A percentile compares a stretch with the other conserved stretches of the same genome.
Evolutionary conservation across 2,329 filamentous ascomycete genomes (phyloP).

Genomic region (Pestalotiopsis sp.): DNA sequence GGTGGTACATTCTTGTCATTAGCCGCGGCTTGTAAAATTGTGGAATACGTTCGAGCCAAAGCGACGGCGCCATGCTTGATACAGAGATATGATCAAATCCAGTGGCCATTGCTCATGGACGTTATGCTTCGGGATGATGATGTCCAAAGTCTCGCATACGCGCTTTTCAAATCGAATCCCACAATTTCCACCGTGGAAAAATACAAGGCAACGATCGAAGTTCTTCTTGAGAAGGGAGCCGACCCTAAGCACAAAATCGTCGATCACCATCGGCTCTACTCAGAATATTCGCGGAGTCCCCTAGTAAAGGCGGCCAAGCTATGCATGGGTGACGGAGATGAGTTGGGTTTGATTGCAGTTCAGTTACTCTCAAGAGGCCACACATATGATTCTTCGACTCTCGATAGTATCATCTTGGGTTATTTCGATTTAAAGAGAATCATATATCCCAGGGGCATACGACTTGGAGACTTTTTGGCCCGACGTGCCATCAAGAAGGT

Average conservation of each 20-base stretch:
- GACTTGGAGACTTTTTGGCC: background rate
- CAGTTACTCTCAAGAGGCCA: background rate
- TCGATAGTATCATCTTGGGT: background rate
- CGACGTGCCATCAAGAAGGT: background rate
- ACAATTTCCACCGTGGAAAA: background rate
- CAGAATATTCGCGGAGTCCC: background rate
- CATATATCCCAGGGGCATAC: background rate
- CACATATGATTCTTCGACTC: background rate
- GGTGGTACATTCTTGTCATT: background rate
- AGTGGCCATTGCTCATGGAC: background rate
- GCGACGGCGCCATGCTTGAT: background rate
- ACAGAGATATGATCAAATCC: background rate
- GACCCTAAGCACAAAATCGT: background rate
- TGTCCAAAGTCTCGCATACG: background rate
- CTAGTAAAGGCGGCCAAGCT: background rate
- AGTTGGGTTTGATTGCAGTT: background rate
- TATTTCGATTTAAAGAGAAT: background rate
- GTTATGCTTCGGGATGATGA: accelerated
- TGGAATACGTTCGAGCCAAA: background rate
- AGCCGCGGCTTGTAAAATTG: background rate
- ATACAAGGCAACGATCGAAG: background rate
- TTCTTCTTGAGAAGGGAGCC: background rate
- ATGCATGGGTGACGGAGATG: background rate
- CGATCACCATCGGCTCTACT: too few species aligned
- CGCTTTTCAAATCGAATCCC: background rate